Evolutionary conservation across 352 stramenopile species (phyloP).

Genomic region (Phytopythium cucurbitacearum): DNA sequence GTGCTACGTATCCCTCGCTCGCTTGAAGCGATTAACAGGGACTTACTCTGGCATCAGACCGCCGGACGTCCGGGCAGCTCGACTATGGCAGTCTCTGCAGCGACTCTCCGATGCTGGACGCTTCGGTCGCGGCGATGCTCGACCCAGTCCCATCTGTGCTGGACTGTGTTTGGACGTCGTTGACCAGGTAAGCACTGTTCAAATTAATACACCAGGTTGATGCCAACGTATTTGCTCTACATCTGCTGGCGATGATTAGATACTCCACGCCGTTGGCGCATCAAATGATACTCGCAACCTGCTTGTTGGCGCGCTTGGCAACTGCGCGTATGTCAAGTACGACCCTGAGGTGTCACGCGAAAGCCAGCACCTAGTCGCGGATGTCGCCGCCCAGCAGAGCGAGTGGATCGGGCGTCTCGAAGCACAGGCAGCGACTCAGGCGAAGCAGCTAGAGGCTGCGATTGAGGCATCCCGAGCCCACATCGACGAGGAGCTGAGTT

Average conservation of each 20-base stretch:
- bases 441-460: conserved; percentile 14
- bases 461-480: conserved; percentile 20
- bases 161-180: conserved; percentile 44
- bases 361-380: conserved; percentile 38
- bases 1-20: not conserved
- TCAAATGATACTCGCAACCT: conserved; percentile 5
- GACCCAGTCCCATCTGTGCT: conserved; percentile 53
- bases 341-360: conserved; percentile 28
- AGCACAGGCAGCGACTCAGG: conserved; percentile 13
- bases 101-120: conserved; percentile 54
- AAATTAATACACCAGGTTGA: not conserved
- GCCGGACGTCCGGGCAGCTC: conserved; percentile 43
- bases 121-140: conserved; percentile 23
- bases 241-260: no score
- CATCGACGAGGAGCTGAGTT: conserved; percentile 25
- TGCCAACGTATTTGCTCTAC: no score
- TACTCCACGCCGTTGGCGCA: no score
- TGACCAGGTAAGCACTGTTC: conserved; percentile 1
- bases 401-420: conserved; percentile 18
- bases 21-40: not conserved
- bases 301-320: conserved; percentile 47
- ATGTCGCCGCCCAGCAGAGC: conserved; percentile 21
- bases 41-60: not conserved
- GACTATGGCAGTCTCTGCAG: conserved; percentile 53
- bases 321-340: conserved; percentile 58